phyloP scores from a whole-genome alignment of 83 land plant genomes.

The Thuja plicata region DNA sequence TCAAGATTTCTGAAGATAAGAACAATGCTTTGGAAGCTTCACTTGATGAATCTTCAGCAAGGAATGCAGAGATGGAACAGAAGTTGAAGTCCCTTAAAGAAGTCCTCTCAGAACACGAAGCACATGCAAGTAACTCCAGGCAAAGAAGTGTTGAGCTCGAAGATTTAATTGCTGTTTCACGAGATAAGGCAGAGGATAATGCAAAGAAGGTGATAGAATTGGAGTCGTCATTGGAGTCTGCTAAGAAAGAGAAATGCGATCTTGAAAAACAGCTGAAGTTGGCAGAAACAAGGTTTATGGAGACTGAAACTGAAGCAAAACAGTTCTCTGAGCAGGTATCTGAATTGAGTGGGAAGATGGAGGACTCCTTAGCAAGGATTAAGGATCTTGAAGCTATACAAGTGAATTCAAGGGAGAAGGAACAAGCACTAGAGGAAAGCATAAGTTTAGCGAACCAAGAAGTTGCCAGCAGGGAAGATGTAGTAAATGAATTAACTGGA shows the following conservation, averaged over 20 bases:
- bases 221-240: conserved; percentile 43
- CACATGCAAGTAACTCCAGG: conserved; percentile 25
- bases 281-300: conserved; percentile 33
- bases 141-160: conserved; percentile 56
- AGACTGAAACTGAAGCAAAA: conserved; percentile 37
- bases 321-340: neutral
- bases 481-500: neutral
- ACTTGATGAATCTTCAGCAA: conserved; percentile 18
- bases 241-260: conserved; percentile 41
- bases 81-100: conserved; percentile 35
- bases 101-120: conserved; percentile 53
- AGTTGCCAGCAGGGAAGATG: neutral
- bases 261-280: conserved; percentile 51
- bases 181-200: conserved; percentile 39
- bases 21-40: conserved; percentile 28
- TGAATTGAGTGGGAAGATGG: conserved; percentile 7
- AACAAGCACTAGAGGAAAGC: conserved; percentile 13
- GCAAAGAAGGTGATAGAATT: conserved; percentile 42
- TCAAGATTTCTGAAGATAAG: conserved; percentile 38
- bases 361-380: neutral
- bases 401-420: conserved; percentile 6
- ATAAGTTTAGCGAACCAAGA: neutral
- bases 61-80: conserved; percentile 42
- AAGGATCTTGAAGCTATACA: conserved; percentile 5
- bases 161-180: conserved; percentile 41